Evolutionary conservation across 2,329 filamentous ascomycete genomes (phyloP).

Genomic region (Apiospora malaysiana): DNA sequence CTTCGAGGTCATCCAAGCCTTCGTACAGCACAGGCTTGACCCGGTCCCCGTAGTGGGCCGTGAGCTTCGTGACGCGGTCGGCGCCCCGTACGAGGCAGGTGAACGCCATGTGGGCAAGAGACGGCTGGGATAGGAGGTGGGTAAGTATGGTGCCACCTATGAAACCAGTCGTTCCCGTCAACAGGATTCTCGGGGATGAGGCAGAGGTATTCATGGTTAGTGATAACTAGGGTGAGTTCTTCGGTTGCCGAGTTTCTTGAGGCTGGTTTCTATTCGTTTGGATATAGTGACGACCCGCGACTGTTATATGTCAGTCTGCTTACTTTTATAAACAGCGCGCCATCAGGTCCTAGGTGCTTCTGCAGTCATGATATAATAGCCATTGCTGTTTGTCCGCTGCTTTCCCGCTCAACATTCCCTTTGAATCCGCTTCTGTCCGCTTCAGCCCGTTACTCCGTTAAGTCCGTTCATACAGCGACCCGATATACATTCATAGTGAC

Average conservation of each 20-base stretch:
- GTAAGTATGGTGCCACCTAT: not conserved
- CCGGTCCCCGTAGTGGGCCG: constrained; percentile 29
- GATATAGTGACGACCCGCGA: not conserved
- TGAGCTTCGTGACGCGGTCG: constrained; percentile 30
- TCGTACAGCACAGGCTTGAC: constrained; percentile 31
- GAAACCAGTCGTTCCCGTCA: not conserved
- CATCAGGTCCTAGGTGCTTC: no score
- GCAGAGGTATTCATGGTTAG: not conserved
- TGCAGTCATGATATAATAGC: no score
- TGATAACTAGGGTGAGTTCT: not conserved
- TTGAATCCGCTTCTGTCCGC: not conserved
- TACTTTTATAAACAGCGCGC: no score
- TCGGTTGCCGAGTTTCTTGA: not conserved
- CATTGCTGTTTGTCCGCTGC: no score
- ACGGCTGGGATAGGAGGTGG: not conserved
- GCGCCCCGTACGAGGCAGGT: constrained; percentile 32
- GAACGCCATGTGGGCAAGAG: constrained; percentile 25
- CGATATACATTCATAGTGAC: not conserved
- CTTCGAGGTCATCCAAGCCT: constrained; percentile 33
- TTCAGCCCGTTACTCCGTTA: not conserved
- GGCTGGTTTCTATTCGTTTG: not conserved
- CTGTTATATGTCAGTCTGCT: not conserved
- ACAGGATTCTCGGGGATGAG: not conserved
- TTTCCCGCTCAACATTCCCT: not conserved
- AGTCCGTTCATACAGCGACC: not conserved